Percentiles rank a stretch among this genome's conserved stretches.
Evolutionary conservation across 2,329 filamentous ascomycete genomes (phyloP).

Genomic region (Coleophoma eucalyptorum): DNA sequence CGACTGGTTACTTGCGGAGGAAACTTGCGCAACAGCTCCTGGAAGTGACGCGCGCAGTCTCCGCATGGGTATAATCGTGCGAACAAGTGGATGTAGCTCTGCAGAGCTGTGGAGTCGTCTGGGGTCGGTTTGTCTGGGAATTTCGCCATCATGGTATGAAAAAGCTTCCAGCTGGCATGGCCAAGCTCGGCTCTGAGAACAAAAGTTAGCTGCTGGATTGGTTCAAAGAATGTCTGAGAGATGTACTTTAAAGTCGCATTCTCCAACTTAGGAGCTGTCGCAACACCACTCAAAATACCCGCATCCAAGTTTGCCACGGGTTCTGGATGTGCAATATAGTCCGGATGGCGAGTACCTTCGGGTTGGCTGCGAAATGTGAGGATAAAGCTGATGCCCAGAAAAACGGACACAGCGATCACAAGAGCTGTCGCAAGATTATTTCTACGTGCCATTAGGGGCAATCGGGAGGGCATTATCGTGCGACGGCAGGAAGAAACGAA

Average conservation of each 20-base stretch:
- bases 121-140: constrained; percentile 62
- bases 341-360: constrained; percentile 14
- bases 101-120: constrained; percentile 59
- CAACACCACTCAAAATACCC: constrained; percentile 58
- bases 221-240: not conserved
- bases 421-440: constrained; percentile 49
- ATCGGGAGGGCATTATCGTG: no score
- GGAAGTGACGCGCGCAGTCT: constrained; percentile 67
- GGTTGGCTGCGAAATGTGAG: constrained; percentile 29
- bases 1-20: constrained; percentile 63
- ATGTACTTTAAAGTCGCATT: constrained; percentile 76
- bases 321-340: constrained; percentile 11
- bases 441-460: constrained; percentile 23
- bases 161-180: constrained; percentile 64
- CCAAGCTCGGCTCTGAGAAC: constrained; percentile 50
- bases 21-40: constrained; percentile 54
- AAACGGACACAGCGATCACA: constrained; percentile 50
- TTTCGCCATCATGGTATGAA: constrained; percentile 68
- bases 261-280: constrained; percentile 76
- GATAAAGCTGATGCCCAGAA: constrained; percentile 57
- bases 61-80: constrained; percentile 68
- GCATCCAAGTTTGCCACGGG: constrained; percentile 31
- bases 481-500: no score
- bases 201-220: not conserved
- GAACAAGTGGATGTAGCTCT: constrained; percentile 63